These are phyloP conservation scores for Monoraphidium neglectum DNA, from an alignment of 139 green algal genomes.

Conservation along the genomic window DNA sequence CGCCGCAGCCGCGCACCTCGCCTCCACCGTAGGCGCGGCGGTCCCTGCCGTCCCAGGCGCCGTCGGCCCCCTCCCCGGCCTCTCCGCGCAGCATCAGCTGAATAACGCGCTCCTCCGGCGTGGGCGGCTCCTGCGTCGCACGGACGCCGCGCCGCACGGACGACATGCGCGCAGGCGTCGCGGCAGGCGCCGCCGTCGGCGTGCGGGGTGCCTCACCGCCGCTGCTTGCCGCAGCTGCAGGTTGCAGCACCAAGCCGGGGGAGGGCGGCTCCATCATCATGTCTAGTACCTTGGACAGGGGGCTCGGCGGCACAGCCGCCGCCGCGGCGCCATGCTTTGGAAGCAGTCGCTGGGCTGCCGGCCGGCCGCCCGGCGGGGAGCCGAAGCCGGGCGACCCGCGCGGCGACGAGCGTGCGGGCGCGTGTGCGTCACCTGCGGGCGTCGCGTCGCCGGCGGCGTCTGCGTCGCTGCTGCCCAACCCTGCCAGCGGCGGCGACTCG, in stretches of 20 bases:
- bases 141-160: neutral
- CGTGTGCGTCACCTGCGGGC: neutral
- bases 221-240: neutral
- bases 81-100: conserved; percentile 15
- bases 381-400: conserved; percentile 6
- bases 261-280: too few relatives aligned
- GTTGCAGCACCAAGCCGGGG: conserved; percentile 13
- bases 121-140: conserved; percentile 6
- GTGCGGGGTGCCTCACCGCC: neutral
- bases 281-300: conserved; percentile 16
- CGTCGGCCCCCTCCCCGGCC: neutral
- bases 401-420: conserved; percentile 4
- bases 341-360: neutral
- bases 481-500: conserved; percentile 14
- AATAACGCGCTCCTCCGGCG: conserved; percentile 21
- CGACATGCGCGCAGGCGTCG: too few relatives aligned
- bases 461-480: neutral
- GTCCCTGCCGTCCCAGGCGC: neutral
- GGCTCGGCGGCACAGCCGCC: conserved; percentile 12
- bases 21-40: neutral
- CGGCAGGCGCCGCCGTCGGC: neutral
- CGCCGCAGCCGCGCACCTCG: neutral
- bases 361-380: neutral
- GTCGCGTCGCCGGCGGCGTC: conserved; percentile 3
- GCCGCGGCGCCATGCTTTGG: neutral